phyloP scores from a whole-genome alignment of 2,329 filamentous ascomycete species.

The Nannizzia gypsea region DNA sequence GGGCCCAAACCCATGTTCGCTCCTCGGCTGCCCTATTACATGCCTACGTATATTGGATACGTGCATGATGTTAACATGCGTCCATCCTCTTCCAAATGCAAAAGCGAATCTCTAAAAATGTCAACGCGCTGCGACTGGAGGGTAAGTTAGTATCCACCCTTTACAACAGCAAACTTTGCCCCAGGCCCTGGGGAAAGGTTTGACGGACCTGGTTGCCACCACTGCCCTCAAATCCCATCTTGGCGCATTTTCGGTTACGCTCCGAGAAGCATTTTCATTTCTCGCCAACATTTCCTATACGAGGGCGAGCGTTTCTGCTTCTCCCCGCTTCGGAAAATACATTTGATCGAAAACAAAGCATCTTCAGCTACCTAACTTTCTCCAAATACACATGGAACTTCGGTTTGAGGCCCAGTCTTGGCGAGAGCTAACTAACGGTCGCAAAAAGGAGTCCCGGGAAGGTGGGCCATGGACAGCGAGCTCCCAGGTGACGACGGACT shows the following conservation, averaged over 20 bases:
- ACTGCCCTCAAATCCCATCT: background rate
- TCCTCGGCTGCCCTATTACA: background rate
- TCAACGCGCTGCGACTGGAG: background rate
- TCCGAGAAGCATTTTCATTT: constrained; percentile 3
- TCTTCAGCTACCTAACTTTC: background rate
- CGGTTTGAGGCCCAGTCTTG: background rate
- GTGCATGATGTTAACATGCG: background rate
- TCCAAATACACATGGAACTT: background rate
- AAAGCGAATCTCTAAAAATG: background rate
- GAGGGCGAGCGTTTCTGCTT: background rate
- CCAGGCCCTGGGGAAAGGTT: background rate
- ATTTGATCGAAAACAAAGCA: constrained; percentile 2
- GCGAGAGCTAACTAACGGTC: background rate
- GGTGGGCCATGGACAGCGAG: background rate
- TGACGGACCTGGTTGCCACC: background rate
- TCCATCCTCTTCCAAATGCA: background rate
- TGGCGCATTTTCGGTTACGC: constrained; percentile 3
- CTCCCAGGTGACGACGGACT: background rate
- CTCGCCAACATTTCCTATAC: constrained; percentile 3
- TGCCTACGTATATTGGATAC: background rate
- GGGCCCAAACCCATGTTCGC: background rate
- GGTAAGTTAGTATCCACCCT: background rate
- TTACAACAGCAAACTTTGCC: constrained; percentile 1
- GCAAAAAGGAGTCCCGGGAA: background rate
- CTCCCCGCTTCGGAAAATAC: constrained; percentile 5